These are phyloP conservation scores for Phytophthora meadii DNA, from an alignment of 352 stramenopile genomes.

Conservation along the genomic window DNA sequence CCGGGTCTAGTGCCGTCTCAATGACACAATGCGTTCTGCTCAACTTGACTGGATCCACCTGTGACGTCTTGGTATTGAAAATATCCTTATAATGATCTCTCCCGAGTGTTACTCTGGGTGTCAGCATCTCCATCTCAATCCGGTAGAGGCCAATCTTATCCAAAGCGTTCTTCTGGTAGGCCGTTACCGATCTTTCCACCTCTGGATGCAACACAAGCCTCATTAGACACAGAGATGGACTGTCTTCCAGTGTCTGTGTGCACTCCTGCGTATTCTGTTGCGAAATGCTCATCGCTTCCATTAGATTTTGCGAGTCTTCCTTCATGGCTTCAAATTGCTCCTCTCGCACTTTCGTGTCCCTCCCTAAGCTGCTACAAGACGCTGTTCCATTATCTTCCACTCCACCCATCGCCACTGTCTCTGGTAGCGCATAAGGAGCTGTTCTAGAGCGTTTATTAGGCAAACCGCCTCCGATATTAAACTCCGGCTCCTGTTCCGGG, in stretches of 20 bases:
- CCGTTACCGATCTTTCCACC: constrained; percentile 64
- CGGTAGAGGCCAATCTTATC: constrained; percentile 59
- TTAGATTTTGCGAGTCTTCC: constrained; percentile 66
- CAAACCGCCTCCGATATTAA: constrained; percentile 9
- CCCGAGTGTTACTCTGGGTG: constrained; percentile 52
- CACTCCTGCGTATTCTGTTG: constrained; percentile 82
- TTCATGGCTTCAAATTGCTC: constrained; percentile 41
- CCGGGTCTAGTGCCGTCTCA: constrained; percentile 54
- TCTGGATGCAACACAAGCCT: constrained; percentile 71
- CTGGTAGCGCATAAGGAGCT: constrained; percentile 16
- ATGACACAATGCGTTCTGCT: constrained; percentile 71
- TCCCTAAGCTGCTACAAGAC: constrained; percentile 25
- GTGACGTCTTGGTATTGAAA: constrained; percentile 64
- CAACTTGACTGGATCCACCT: constrained; percentile 67
- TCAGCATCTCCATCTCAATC: constrained; percentile 67
- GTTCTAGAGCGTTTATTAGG: constrained; percentile 38
- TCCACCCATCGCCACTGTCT: constrained; percentile 4
- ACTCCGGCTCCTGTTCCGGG: constrained; percentile 46
- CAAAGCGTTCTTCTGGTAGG: constrained; percentile 60
- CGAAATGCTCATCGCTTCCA: constrained; percentile 76
- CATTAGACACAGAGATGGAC: constrained; percentile 60
- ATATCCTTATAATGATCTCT: constrained; percentile 62
- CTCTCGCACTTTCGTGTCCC: constrained; percentile 21
- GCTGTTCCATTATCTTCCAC: constrained; percentile 4
- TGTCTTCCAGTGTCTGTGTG: constrained; percentile 76